A percentile compares a stretch with the other conserved stretches of the same genome.
These are phyloP conservation scores for Diaporthe eres DNA, from an alignment of 2,329 filamentous ascomycete genomes.

Conservation along the genomic window DNA sequence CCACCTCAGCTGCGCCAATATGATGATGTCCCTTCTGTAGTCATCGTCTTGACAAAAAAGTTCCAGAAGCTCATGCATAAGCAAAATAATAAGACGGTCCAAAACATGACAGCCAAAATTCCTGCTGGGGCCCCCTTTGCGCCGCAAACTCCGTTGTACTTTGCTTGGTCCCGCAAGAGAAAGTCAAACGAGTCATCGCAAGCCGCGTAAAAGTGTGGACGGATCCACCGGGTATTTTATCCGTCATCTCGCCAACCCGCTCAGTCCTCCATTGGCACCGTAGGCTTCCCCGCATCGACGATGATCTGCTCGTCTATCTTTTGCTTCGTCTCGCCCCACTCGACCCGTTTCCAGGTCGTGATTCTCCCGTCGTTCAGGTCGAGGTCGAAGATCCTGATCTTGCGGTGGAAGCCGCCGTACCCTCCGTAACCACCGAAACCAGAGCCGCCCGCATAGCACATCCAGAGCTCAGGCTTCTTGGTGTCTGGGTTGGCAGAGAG, in stretches of 20 bases:
- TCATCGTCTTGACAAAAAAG: constrained; percentile 8
- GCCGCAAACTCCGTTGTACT: constrained; percentile 36
- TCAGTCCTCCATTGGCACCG: constrained; percentile 49
- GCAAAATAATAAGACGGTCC: constrained; percentile 4
- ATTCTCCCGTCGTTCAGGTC: constrained; percentile 93
- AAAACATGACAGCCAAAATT: constrained; percentile 11
- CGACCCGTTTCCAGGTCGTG: constrained; percentile 91
- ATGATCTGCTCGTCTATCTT: constrained; percentile 75
- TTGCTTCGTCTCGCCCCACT: constrained; percentile 70
- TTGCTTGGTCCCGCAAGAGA: constrained; percentile 34
- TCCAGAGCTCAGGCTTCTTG: constrained; percentile 84
- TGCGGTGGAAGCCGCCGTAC: constrained; percentile 86
- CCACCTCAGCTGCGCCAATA: constrained; percentile 6
- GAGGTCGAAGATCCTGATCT: constrained; percentile 90
- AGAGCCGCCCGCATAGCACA: constrained; percentile 95
- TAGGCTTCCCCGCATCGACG: constrained; percentile 71
- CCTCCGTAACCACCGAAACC: constrained; percentile 97
- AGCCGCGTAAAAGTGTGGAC: neutral
- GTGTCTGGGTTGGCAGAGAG: constrained; percentile 70
- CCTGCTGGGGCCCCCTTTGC: neutral
- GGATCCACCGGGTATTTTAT: neutral
- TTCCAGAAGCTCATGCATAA: constrained; percentile 27
- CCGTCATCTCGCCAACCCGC: neutral
- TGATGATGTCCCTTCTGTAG: constrained; percentile 1
- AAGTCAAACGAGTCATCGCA: constrained; percentile 30